These are phyloP conservation scores for Endocalyx cinctus DNA, from an alignment of 2,329 filamentous ascomycete genomes.

Conservation along the genomic window DNA sequence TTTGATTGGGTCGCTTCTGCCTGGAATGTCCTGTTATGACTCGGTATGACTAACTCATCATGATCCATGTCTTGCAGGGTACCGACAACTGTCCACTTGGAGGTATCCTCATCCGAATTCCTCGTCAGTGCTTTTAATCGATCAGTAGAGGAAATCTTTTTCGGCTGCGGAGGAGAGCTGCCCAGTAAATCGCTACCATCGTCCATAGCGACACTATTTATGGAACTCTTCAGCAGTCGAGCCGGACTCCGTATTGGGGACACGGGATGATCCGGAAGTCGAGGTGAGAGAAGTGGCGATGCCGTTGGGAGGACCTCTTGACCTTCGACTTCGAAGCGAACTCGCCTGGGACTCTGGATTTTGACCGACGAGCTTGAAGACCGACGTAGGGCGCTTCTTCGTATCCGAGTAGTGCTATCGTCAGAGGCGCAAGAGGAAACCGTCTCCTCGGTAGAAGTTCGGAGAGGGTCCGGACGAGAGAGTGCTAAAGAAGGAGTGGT, in stretches of 20 bases:
- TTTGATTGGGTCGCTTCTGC: constrained; percentile 6
- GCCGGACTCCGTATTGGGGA: constrained; percentile 25
- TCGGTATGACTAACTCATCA: constrained; percentile 25
- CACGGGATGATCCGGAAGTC: constrained; percentile 24
- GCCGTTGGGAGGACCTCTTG: constrained; percentile 56
- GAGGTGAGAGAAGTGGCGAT: constrained; percentile 40
- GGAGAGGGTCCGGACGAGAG: constrained; percentile 30
- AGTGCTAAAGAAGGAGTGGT: constrained; percentile 11
- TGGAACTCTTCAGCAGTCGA: constrained; percentile 9
- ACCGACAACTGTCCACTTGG: constrained; percentile 46
- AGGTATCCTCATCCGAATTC: constrained; percentile 45
- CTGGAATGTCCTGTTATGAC: constrained; percentile 7
- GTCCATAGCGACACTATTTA: constrained; percentile 24
- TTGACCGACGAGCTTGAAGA: constrained; percentile 48
- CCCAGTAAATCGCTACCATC: constrained; percentile 26
- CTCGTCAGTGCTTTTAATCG: constrained; percentile 48
- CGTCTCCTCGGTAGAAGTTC: constrained; percentile 42
- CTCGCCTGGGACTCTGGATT: constrained; percentile 52
- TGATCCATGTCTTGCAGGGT: constrained; percentile 26
- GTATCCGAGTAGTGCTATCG: constrained; percentile 43
- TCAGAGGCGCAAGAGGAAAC: constrained; percentile 49
- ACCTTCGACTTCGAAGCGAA: constrained; percentile 59
- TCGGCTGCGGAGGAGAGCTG: constrained; percentile 36
- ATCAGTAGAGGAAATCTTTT: constrained; percentile 53
- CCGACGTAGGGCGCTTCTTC: constrained; percentile 54